Base-by-base conservation (phyloP, 805 yeast genomes). In the Starmera dryadoides region DNA sequence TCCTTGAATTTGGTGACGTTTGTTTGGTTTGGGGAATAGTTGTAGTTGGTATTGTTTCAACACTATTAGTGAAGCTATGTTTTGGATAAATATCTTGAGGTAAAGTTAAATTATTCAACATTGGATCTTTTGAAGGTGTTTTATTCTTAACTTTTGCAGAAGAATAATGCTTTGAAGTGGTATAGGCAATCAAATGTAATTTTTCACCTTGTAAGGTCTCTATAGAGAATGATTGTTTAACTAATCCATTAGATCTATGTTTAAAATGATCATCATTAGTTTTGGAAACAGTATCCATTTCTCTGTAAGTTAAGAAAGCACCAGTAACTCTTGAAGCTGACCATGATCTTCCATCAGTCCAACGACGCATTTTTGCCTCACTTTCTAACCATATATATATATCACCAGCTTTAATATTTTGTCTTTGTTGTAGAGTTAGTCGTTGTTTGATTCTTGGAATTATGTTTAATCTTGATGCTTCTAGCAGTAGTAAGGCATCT, bases 311-410 rank as follows among this genome's bases (percentile, higher is more conserved):
- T 23, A 81, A 59, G 50, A 81, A 81, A 2, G 73, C 67, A 4
- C 85, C 84, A 4, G 71, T 68, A 1, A 83, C 87, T 42, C 87
- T 67, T 1, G 84, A 76, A 2, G 88, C 85, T 42, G 77, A 68
- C 89, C 91, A 82, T 26, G 72, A 68, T 45, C 73, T 72, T 16
- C 89, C 86, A 51, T 82, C 91, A 1, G 89, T 82, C 89, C 91
- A 82, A 22, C 89, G 62, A 45, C 77, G 72, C 78, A 83, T 80
- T 15, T 79, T 82, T 33, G 85, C 77, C 47, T 76, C 80, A 12
- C 69, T 63, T 53, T 82, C 89, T 53, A 77, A 81, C 88, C 88
- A 82, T 8, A 81, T 73, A 49, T 76, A 82, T 2, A 82, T 71
- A 3, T 79, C 68, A 4, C 86, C 86, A 8, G 78, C 67, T 17